Conservation (phyloP, 345 rosid species). For the Citrus trifoliata region DNA sequence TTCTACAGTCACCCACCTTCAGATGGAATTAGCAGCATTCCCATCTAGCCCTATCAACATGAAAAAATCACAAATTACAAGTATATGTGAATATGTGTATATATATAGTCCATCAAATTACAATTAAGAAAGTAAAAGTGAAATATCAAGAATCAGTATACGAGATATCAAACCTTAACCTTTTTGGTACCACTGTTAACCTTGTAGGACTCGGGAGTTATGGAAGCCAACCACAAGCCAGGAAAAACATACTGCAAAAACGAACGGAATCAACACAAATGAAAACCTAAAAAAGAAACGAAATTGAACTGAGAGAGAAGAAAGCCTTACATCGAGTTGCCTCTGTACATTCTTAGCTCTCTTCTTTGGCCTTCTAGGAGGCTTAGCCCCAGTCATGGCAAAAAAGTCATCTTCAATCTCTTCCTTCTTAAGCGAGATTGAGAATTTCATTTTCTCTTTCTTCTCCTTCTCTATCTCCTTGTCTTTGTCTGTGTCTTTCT, state of each 20-base stretch:
- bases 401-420: conserved; percentile 79
- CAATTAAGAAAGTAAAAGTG: not conserved
- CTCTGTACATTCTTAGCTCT: conserved; percentile 71
- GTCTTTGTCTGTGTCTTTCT: conserved; percentile 24
- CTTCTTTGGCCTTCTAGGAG: conserved; percentile 66
- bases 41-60: conserved; percentile 1
- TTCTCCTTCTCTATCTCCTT: conserved; percentile 8
- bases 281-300: not conserved
- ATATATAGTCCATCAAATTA: not conserved
- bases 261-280: not conserved
- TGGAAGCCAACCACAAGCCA: conserved; percentile 66
- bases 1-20: not conserved
- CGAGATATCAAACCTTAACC: conserved; percentile 44
- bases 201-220: conserved; percentile 56
- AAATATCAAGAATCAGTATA: not conserved
- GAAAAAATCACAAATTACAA: not conserved
- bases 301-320: not conserved
- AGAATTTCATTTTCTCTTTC: conserved; percentile 49
- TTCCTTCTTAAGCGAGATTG: conserved; percentile 51
- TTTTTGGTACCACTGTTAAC: conserved; percentile 41
- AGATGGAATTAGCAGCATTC: not conserved
- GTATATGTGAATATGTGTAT: no score
- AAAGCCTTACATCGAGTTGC: conserved; percentile 47
- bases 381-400: conserved; percentile 67
- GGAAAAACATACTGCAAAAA: conserved; percentile 54